Base-by-base conservation (phyloP, 306 rosid species). In the Biancaea sappan region DNA sequence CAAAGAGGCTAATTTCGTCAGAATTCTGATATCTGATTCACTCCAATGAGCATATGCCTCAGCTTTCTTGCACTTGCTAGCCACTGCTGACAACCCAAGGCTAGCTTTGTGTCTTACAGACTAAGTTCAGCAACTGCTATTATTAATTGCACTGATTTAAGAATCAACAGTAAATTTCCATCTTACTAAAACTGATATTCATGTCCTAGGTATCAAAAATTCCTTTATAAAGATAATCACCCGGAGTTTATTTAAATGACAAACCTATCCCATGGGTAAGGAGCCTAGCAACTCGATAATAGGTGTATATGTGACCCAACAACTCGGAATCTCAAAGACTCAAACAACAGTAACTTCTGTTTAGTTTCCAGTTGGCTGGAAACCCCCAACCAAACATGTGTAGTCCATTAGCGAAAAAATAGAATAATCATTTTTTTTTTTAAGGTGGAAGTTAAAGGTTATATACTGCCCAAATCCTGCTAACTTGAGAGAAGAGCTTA, bases 101-200 rank as follows among this genome's bases (percentile, higher is more conserved):
- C 5, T n/a, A 9, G 66, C 16, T 10, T 9, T 21, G 40, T 61
- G 47, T 35, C 31, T 5, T 18, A 34, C 3, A 60, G 53, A 74
- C 66, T 11, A 1, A 14, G 66, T 48, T 66, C 75, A 63, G 61
- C 41, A 69, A 83, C 81, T 37, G 63, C 75, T 46, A 29, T 57
- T 48, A 47, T 77, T 47, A 57, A 32, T 75, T 51, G 64, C 58
- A 65, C 54, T 18, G 51, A 71, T 35, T 72, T 28, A 69, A 59
- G 60, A 70, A 68, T 46, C 53, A 56, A 56, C 31, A 63, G 52
- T 16, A 6, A 31, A 2, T 19, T 28, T 71, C 38, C 48, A 41
- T 12, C 37, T 53, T 40, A 9, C 22, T 0, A 58, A 51, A 28
- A 69, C 24, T 66, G 22, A 50, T 70, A n/a, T 43, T 13, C 22